Evolutionary conservation across 2,329 filamentous ascomycete species (phyloP).

Genomic region (Penicillium sp.): DNA sequence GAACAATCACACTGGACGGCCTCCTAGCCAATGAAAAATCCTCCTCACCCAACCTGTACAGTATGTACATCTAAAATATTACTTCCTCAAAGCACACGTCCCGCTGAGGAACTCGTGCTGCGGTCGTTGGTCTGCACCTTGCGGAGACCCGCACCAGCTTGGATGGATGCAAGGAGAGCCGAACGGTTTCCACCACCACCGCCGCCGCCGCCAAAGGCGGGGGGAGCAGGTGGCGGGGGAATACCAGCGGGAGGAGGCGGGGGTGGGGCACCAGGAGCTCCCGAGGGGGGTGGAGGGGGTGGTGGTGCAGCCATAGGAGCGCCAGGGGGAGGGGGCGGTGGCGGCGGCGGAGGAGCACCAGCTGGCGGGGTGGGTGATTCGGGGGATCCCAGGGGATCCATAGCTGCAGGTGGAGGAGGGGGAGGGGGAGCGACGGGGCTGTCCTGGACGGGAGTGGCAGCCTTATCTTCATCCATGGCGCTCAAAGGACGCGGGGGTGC

Average conservation of each 20-base stretch:
- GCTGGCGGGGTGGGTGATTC: conserved; percentile 30
- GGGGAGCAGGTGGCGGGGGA: conserved; percentile 43
- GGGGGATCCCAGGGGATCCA: conserved; percentile 28
- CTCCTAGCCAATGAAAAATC: not conserved
- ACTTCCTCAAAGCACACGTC: conserved; percentile 62
- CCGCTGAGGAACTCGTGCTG: conserved; percentile 70
- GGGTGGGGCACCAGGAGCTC: conserved; percentile 25
- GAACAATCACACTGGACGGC: not conserved
- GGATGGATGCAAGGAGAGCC: conserved; percentile 78
- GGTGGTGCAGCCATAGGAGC: conserved; percentile 49
- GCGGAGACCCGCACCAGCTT: conserved; percentile 73
- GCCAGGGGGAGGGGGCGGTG: conserved; percentile 37
- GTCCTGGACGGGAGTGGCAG: conserved; percentile 47
- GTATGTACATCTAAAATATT: conserved; percentile 12
- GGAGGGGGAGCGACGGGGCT: conserved; percentile 39
- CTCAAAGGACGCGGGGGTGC: conserved; percentile 86
- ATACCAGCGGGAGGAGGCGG: conserved; percentile 41
- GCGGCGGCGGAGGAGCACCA: conserved; percentile 34
- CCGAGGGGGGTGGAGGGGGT: conserved; percentile 33
- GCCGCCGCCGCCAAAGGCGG: conserved; percentile 53
- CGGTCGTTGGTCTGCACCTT: conserved; percentile 91
- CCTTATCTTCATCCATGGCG: conserved; percentile 70
- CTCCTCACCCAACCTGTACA: conserved; percentile 18
- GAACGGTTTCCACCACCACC: conserved; percentile 45
- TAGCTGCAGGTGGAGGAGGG: conserved; percentile 51